Percentiles rank a stretch among this genome's conserved stretches.
Evolutionary conservation across 1,139 yeast species (phyloP).

Genomic region (Sugiyamaella neomexicana): DNA sequence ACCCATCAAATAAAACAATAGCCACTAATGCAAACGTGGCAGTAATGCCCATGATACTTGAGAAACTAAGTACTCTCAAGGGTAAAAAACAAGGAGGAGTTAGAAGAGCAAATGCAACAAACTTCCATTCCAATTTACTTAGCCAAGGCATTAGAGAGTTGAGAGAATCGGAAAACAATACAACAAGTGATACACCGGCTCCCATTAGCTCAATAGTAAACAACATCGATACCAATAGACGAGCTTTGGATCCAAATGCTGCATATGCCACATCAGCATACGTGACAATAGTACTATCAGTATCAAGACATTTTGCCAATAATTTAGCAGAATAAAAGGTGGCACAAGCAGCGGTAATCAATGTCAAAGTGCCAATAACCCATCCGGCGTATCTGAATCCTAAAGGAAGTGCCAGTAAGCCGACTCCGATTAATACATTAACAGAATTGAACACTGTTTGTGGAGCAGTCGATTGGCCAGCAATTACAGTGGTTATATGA

Average conservation of each 20-base stretch:
- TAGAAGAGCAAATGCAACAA: slow-evolving; percentile 57
- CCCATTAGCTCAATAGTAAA: slow-evolving; percentile 79
- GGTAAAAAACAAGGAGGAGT: slow-evolving; percentile 71
- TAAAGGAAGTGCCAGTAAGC: slow-evolving; percentile 77
- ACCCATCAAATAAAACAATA: slow-evolving; percentile 62
- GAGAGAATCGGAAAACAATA: slow-evolving; percentile 84
- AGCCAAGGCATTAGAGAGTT: slow-evolving; percentile 60
- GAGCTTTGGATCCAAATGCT: slow-evolving; percentile 62
- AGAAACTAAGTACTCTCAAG: slow-evolving; percentile 64
- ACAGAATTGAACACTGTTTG: slow-evolving; percentile 88
- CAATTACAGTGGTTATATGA: slow-evolving; percentile 67
- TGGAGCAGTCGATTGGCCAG: slow-evolving; percentile 82
- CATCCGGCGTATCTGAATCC: slow-evolving; percentile 82
- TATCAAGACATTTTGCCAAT: slow-evolving; percentile 65
- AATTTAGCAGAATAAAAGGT: slow-evolving; percentile 72
- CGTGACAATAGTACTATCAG: slow-evolving; percentile 74
- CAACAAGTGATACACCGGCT: slow-evolving; percentile 71
- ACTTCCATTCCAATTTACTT: slow-evolving; percentile 53
- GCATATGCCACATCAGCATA: slow-evolving; percentile 87
- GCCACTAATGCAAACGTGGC: slow-evolving; percentile 66
- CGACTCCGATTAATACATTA: slow-evolving; percentile 83
- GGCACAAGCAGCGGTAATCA: slow-evolving; percentile 57
- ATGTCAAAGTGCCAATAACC: slow-evolving; percentile 59
- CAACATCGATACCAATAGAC: slow-evolving; percentile 64
- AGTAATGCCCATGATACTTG: slow-evolving; percentile 72